Percentiles rank a stretch among this genome's conserved stretches.
Evolutionary conservation across 768 basidiomycete species (phyloP).

Genomic region (Calocera viscosa): DNA sequence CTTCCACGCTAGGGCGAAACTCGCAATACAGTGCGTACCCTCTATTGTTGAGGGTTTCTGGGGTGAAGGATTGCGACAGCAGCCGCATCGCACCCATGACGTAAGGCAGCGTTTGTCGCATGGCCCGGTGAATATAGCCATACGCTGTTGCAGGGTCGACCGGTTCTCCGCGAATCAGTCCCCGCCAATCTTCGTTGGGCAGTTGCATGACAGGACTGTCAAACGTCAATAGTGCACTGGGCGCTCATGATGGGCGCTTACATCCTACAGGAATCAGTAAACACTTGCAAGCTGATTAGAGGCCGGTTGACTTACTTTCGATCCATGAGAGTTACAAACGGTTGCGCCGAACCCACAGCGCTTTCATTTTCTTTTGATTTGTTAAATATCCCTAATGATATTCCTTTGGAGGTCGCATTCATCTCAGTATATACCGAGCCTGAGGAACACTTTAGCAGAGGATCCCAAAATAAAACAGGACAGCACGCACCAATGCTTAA

Average conservation of each 20-base stretch:
- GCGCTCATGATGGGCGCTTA: constrained; percentile 22
- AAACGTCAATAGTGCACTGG: constrained; percentile 6
- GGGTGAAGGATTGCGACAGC: constrained; percentile 47
- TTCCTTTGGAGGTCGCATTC: constrained; percentile 76
- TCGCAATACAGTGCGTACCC: constrained; percentile 76
- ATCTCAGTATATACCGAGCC: constrained; percentile 90
- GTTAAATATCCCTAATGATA: constrained; percentile 67
- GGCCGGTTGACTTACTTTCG: constrained; percentile 36
- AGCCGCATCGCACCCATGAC: constrained; percentile 66
- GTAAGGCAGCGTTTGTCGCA: constrained; percentile 66
- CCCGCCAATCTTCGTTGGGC: constrained; percentile 63
- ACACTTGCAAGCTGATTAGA: background rate
- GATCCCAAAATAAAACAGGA: background rate
- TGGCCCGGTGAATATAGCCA: constrained; percentile 65
- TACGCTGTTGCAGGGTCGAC: constrained; percentile 61
- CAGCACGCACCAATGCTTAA: constrained; percentile 66
- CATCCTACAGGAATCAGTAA: constrained; percentile 26
- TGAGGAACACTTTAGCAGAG: constrained; percentile 22
- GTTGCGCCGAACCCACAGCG: constrained; percentile 57
- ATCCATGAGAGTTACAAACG: constrained; percentile 78
- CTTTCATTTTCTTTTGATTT: constrained; percentile 40
- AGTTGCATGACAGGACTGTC: constrained; percentile 68
- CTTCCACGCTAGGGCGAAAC: constrained; percentile 68
- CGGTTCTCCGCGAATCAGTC: constrained; percentile 57
- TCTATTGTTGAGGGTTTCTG: constrained; percentile 45